Percentiles rank a stretch among this genome's conserved stretches.
Evolutionary conservation across 768 basidiomycete genomes (phyloP).

Genomic region (Auricularia sp.): DNA sequence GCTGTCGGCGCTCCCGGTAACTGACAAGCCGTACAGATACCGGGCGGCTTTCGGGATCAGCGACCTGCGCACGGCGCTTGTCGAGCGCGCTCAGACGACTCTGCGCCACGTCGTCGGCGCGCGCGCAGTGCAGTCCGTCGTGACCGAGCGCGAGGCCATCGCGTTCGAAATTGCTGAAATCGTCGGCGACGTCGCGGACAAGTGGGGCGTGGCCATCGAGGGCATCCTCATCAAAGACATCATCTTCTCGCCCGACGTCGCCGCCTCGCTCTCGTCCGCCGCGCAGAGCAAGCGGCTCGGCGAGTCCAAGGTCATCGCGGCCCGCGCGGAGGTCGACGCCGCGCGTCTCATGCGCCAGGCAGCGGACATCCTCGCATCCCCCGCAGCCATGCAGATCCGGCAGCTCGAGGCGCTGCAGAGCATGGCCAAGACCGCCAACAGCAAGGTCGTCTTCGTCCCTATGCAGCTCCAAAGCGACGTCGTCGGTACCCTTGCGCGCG

Average conservation of each 20-base stretch:
- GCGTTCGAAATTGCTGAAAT: slow-evolving; percentile 96
- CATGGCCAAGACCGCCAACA: slow-evolving; percentile 83
- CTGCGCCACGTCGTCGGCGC: slow-evolving; percentile 96
- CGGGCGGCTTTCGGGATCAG: slow-evolving; percentile 89
- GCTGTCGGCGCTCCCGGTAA: slow-evolving; percentile 7
- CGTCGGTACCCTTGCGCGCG: slow-evolving; percentile 32
- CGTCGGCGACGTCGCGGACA: slow-evolving; percentile 82
- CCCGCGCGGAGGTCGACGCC: slow-evolving; percentile 89
- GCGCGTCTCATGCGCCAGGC: slow-evolving; percentile 95
- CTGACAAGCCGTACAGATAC: slow-evolving; percentile 69
- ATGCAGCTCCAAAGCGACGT: slow-evolving; percentile 82
- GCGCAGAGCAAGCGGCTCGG: slow-evolving; percentile 96
- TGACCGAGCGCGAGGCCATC: slow-evolving; percentile 94
- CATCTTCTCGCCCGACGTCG: slow-evolving; percentile 84
- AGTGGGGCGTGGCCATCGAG: slow-evolving; percentile 96
- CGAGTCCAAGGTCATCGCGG: slow-evolving; percentile 93
- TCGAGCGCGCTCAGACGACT: slow-evolving; percentile 86
- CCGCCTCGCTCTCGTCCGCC: slow-evolving; percentile 84
- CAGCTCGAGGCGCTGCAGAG: slow-evolving; percentile 92
- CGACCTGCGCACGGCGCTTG: slow-evolving; percentile 76
- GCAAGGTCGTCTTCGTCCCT: slow-evolving; percentile 91
- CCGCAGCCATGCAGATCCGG: slow-evolving; percentile 96
- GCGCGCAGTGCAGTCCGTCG: slow-evolving; percentile 87
- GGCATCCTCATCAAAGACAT: slow-evolving; percentile 93
- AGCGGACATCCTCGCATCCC: slow-evolving; percentile 86